Evolutionary conservation across 768 basidiomycete species (phyloP).

Genomic region (Tulasnella calospora): DNA sequence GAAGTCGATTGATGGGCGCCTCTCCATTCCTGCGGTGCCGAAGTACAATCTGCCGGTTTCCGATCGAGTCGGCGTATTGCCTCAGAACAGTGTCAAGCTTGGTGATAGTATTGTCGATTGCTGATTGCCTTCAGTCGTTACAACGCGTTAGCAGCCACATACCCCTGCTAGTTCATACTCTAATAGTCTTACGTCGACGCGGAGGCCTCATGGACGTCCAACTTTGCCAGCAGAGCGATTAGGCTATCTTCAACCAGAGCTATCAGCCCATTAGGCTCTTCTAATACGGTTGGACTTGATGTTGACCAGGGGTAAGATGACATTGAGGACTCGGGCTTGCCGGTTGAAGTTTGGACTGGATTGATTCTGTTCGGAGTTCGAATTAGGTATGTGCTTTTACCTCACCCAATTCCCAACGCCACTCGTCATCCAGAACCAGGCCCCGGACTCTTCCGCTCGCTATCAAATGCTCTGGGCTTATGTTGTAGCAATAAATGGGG

Average conservation of each 20-base stretch:
- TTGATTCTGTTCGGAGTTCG: neutral
- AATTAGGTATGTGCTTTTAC: neutral
- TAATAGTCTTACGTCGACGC: neutral
- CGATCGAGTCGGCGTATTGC: neutral
- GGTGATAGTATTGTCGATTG: neutral
- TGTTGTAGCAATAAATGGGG: no score
- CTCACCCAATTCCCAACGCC: no score
- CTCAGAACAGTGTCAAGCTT: neutral
- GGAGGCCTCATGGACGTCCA: neutral
- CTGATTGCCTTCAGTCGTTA: neutral
- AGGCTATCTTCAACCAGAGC: neutral
- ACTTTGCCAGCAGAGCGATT: neutral
- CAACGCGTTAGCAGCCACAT: neutral
- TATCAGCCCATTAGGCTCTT: neutral
- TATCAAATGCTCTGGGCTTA: no score
- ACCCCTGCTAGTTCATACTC: neutral
- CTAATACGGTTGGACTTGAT: neutral
- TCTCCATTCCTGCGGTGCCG: neutral
- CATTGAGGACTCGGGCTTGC: neutral
- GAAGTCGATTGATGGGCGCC: neutral
- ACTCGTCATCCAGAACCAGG: no score
- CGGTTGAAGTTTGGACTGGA: neutral
- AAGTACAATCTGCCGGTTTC: neutral
- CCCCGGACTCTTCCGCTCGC: no score
- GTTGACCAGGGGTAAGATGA: neutral